Conservation (phyloP, 306 rosid genomes). For the Potentilla sterilis region DNA sequence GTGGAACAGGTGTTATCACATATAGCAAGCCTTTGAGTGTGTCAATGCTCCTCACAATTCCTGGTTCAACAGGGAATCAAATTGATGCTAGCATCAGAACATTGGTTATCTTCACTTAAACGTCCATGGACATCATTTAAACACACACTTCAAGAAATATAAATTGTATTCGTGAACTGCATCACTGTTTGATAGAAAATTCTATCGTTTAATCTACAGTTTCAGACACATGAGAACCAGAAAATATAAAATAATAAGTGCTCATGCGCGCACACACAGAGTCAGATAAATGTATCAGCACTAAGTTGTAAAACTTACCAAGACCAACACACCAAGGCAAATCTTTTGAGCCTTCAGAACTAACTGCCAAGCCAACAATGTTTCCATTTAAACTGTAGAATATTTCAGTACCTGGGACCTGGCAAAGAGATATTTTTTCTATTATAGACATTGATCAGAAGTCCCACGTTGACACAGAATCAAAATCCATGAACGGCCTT, state of each 20-base stretch:
- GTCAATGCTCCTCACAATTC: slow-evolving; percentile 91
- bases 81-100: slow-evolving; percentile 6
- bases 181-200: background rate
- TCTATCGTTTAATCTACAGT: background rate
- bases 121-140: background rate
- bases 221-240: background rate
- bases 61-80: slow-evolving; percentile 44
- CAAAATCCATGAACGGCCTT: background rate
- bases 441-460: slow-evolving; percentile 11
- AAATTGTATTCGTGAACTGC: background rate
- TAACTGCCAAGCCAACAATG: slow-evolving; percentile 82
- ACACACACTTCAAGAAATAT: background rate
- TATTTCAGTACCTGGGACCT: slow-evolving; percentile 73
- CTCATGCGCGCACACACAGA: background rate
- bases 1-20: slow-evolving; percentile 85
- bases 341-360: slow-evolving; percentile 51
- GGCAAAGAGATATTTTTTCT: slow-evolving; percentile 22
- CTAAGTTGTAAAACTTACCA: slow-evolving; percentile 49
- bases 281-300: background rate
- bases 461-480: background rate
- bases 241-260: background rate
- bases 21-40: slow-evolving; percentile 61
- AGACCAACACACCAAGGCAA: slow-evolving; percentile 85
- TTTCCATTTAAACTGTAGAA: slow-evolving; percentile 75
- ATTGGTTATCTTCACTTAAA: background rate